A percentile compares a stretch with the other conserved stretches of the same genome.
phyloP scores from a whole-genome alignment of 257 asterid genomes.

The Nicotiana undulata region DNA sequence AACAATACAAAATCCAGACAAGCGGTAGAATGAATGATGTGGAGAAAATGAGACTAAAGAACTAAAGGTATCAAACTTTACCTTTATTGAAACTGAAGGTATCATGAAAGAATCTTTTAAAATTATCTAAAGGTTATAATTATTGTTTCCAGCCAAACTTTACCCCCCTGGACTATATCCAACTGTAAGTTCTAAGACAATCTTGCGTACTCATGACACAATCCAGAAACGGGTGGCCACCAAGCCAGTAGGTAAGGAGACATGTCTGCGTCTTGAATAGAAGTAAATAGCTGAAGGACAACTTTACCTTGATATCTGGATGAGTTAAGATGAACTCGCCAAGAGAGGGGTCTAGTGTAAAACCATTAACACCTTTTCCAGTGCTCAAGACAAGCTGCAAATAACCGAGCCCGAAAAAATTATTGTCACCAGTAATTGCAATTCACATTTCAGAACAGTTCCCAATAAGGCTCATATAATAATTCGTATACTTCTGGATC shows the following conservation, averaged over 20 bases:
- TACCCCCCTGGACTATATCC: background rate
- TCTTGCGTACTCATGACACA: background rate
- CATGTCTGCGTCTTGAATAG: background rate
- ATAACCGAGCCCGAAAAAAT: background rate
- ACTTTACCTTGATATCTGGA: slow-evolving; percentile 75
- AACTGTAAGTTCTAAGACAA: background rate
- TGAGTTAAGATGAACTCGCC: slow-evolving; percentile 97
- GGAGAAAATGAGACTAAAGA: background rate
- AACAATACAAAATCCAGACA: background rate
- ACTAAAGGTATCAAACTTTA: background rate
- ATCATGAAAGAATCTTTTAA: background rate
- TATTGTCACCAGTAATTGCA: background rate
- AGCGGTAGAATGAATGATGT: background rate
- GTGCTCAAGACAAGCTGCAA: slow-evolving; percentile 76
- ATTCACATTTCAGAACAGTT: background rate
- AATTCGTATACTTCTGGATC: background rate
- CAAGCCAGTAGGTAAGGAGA: background rate
- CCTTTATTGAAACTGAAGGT: too few species aligned
- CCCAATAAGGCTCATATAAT: background rate
- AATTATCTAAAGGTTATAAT: background rate
- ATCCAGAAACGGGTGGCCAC: background rate
- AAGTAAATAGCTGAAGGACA: background rate
- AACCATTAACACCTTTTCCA: slow-evolving; percentile 88
- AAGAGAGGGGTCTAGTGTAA: slow-evolving; percentile 95
- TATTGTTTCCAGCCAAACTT: background rate